Percentiles rank a stretch among this genome's conserved stretches.
Conservation (phyloP, 2,329 filamentous ascomycete genomes). For the Aspergillus texensis region DNA sequence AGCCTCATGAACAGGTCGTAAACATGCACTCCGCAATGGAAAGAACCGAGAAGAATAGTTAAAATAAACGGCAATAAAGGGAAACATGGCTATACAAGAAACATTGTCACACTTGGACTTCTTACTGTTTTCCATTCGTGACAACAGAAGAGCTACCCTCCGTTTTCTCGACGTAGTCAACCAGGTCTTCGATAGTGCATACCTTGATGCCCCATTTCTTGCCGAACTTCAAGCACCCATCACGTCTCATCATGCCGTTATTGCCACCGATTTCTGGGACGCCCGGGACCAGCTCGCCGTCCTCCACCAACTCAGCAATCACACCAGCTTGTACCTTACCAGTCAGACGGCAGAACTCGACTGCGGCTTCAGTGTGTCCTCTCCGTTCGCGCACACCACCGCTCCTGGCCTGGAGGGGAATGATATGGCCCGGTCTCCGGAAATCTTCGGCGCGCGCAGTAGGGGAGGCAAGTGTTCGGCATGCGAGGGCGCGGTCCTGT, state of each 20-base stretch:
- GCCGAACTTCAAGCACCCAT: conserved; percentile 86
- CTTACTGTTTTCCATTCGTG: conserved; percentile 41
- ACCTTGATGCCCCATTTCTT: conserved; percentile 86
- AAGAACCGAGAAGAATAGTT: neutral
- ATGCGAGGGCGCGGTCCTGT: conserved; percentile 81
- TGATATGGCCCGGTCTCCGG: conserved; percentile 83
- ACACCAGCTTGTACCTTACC: conserved; percentile 76
- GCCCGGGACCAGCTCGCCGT: conserved; percentile 73
- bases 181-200: conserved; percentile 91
- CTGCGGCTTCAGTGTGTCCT: conserved; percentile 91
- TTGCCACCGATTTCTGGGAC: conserved; percentile 65
- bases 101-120: neutral
- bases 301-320: conserved; percentile 90
- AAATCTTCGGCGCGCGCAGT: conserved; percentile 62
- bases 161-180: conserved; percentile 74
- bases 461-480: conserved; percentile 73
- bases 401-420: conserved; percentile 76
- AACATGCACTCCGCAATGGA: conserved; percentile 7
- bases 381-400: conserved; percentile 79
- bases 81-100: conserved; percentile 6
- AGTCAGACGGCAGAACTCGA: conserved; percentile 85
- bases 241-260: conserved; percentile 85
- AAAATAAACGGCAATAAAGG: neutral
- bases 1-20: neutral
- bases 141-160: conserved; percentile 54